phyloP scores from a whole-genome alignment of 1,284 basidiomycete species.

The Pulveroboletus sp. region DNA sequence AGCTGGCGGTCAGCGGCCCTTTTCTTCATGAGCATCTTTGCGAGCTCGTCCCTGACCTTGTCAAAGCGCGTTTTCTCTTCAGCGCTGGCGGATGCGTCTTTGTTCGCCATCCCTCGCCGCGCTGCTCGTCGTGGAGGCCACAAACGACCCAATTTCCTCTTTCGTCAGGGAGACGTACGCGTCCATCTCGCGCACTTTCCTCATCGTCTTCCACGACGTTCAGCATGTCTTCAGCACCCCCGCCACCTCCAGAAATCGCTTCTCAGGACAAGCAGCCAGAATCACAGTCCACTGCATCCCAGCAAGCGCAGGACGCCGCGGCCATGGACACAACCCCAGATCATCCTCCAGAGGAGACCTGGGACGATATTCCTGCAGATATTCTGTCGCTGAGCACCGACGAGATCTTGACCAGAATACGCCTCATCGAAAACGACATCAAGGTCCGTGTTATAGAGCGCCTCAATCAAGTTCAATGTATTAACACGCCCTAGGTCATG shows the following conservation, averaged over 20 bases:
- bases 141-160: constrained; percentile 14
- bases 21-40: constrained; percentile 67
- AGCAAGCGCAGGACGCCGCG: constrained; percentile 35
- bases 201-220: constrained; percentile 20
- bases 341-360: constrained; percentile 67
- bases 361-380: constrained; percentile 81
- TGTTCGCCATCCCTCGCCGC: constrained; percentile 26
- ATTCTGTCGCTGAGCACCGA: constrained; percentile 71
- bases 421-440: constrained; percentile 92
- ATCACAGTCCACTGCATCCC: constrained; percentile 33
- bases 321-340: constrained; percentile 75
- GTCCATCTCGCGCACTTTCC: constrained; percentile 20
- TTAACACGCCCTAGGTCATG: constrained; percentile 69
- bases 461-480: background rate
- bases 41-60: constrained; percentile 64
- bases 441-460: constrained; percentile 51
- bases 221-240: constrained; percentile 63
- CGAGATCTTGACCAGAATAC: constrained; percentile 82
- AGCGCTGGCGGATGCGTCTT: constrained; percentile 38
- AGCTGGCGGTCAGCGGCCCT: constrained; percentile 68
- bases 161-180: constrained; percentile 36
- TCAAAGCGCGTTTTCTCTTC: constrained; percentile 71
- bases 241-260: constrained; percentile 45
- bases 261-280: constrained; percentile 43
- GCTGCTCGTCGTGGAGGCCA: constrained; percentile 7